Conservation (phyloP, 768 basidiomycete species). For the Lepiota venenata region DNA sequence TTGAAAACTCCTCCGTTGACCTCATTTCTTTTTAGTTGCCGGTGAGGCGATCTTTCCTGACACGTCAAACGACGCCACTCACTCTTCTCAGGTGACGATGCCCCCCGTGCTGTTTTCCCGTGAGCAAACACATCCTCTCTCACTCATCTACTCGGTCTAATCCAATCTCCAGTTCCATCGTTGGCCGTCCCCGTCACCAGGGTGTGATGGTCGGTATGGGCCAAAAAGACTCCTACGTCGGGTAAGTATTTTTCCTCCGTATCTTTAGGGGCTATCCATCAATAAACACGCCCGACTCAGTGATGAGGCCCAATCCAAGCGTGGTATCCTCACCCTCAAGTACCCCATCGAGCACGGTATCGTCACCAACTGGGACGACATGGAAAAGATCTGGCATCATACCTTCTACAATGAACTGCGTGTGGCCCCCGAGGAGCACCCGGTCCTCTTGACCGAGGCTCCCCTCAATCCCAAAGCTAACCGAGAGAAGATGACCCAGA, state of each 20-base stretch:
- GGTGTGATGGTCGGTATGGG: slow-evolving; percentile 98
- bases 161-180: slow-evolving; percentile 63
- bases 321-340: slow-evolving; percentile 88
- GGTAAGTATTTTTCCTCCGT: slow-evolving; percentile 43
- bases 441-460: slow-evolving; percentile 87
- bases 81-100: slow-evolving; percentile 71
- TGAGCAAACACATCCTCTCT: slow-evolving; percentile 41
- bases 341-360: slow-evolving; percentile 95
- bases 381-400: slow-evolving; percentile 99
- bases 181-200: slow-evolving; percentile 91
- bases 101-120: slow-evolving; percentile 93
- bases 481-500: slow-evolving; percentile 93
- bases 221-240: slow-evolving; percentile 95
- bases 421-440: slow-evolving; percentile 92
- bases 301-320: slow-evolving; percentile 91
- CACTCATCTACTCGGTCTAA: neutral
- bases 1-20: slow-evolving; percentile 14
- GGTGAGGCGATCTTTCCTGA: slow-evolving; percentile 35
- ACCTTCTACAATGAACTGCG: slow-evolving; percentile 96
- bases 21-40: slow-evolving; percentile 46
- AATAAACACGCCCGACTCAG: slow-evolving; percentile 77
- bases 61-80: slow-evolving; percentile 13
- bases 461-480: slow-evolving; percentile 93
- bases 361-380: slow-evolving; percentile 98
- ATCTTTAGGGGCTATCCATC: slow-evolving; percentile 58